Evolutionary conservation across 306 rosid genomes (phyloP), one percentile per base, ranked within the genome.

Genomic region (Sicyos edulis): DNA sequence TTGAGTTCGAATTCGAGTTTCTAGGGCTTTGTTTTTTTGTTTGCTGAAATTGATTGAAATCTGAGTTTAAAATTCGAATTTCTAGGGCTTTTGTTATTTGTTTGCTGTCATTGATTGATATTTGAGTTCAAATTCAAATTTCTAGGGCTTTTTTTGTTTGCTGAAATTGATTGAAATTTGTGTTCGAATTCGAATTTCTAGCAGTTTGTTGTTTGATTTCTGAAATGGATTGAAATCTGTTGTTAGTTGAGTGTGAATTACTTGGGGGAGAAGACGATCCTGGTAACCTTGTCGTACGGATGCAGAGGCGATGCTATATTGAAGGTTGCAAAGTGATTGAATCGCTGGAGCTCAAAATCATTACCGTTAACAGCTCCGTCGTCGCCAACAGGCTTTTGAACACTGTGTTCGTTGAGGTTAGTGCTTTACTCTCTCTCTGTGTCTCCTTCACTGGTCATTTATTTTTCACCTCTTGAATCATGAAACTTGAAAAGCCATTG

Each of bases 391-490:
- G 83, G 81, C 88, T 95, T 70, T 51, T 83, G 69, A 95, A 86
- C 75, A 91, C 97, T 0, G 85, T 91, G 82, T 83, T 95, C 88
- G 75, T 95, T 22, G 92, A 93, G 99, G 99, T 91, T 26, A 51
- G 55, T 51, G 19, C 54, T 13, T 15, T 51, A 12, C 54, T 50
- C 54, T 13, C 54, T 50, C 17, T 10, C 49, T 44, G 11, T 44
- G 11, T 8, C 12, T 44, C 13, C 12, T 13, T 49, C 13, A 49
- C 6, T 12, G 0, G 42, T 49, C 53, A 12, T 49, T 49, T 49
- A 4, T 37, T 49, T 12, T 0, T 47, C 51, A 10, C 51, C 51
- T 45, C 11, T 49, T 45, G 14, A 45, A 45, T 45, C 14, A 45
- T 45, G 51, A 45, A 45, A 45, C 14, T 34, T 34, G 40, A n/a